These are phyloP conservation scores for Aureobasidium sp. DNA, from an alignment of 2,329 filamentous ascomycete genomes.

Conservation along the genomic window DNA sequence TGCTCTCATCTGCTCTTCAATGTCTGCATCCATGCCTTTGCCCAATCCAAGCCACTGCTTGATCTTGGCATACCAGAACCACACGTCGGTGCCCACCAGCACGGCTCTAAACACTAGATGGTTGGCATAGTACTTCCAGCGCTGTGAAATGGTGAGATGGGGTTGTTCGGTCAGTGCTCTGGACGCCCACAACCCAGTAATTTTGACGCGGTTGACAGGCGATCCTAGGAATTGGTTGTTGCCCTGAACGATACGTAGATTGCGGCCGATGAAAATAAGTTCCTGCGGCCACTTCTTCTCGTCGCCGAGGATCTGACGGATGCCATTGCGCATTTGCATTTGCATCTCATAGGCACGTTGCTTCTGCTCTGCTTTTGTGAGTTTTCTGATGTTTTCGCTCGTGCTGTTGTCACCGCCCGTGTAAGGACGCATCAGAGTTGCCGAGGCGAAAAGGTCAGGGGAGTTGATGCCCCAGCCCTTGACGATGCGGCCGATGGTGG, in stretches of 20 bases:
- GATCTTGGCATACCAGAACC: slow-evolving; percentile 74
- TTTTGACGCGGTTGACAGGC: slow-evolving; percentile 85
- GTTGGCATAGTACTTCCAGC: slow-evolving; percentile 60
- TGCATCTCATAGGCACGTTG: slow-evolving; percentile 71
- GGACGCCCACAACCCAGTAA: slow-evolving; percentile 85
- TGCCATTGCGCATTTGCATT: slow-evolving; percentile 58
- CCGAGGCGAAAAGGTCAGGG: slow-evolving; percentile 82
- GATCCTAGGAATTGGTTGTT: slow-evolving; percentile 88
- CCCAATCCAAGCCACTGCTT: slow-evolving; percentile 69
- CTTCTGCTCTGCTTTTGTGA: slow-evolving; percentile 49
- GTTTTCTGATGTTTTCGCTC: slow-evolving; percentile 37
- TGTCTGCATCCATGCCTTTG: slow-evolving; percentile 85
- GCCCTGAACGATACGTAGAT: slow-evolving; percentile 85
- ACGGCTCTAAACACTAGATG: slow-evolving; percentile 79
- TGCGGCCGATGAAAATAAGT: slow-evolving; percentile 84
- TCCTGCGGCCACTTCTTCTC: slow-evolving; percentile 85
- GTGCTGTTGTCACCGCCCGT: slow-evolving; percentile 69
- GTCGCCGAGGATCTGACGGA: slow-evolving; percentile 74
- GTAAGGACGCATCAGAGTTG: slow-evolving; percentile 84
- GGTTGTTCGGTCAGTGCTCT: slow-evolving; percentile 70
- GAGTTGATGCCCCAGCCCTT: slow-evolving; percentile 79
- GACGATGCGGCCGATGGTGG: slow-evolving; percentile 64
- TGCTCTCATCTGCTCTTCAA: slow-evolving; percentile 76
- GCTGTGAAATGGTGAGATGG: slow-evolving; percentile 53
- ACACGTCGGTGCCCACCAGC: slow-evolving; percentile 65